phyloP scores from a whole-genome alignment of 805 yeast genomes.

The Wickerhamiella galacta region DNA sequence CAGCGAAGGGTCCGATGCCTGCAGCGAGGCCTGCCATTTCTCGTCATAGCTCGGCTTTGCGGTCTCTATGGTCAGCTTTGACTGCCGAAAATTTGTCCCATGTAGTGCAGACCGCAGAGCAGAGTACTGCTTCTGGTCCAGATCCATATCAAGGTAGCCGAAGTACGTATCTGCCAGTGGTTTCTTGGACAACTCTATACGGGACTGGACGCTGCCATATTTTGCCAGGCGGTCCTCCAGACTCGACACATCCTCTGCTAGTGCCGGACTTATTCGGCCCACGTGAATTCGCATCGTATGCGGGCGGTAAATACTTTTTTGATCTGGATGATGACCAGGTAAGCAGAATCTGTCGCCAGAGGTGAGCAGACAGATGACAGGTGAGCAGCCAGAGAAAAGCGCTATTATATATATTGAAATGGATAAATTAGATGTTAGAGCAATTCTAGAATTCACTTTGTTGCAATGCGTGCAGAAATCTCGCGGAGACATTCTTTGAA shows the following conservation, averaged over 20 bases:
- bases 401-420: no score
- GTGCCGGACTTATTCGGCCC: conserved; percentile 44
- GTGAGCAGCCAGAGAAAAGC: no score
- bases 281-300: conserved; percentile 44
- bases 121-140: conserved; percentile 29
- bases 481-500: conserved; percentile 13
- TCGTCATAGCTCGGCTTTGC: conserved; percentile 43
- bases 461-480: conserved; percentile 18
- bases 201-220: conserved; percentile 38
- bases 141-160: conserved; percentile 50
- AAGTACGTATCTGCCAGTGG: conserved; percentile 37
- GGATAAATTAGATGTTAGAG: no score
- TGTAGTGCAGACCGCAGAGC: conserved; percentile 42
- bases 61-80: conserved; percentile 38
- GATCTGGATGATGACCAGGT: no score
- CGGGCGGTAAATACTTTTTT: no score
- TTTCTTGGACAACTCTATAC: conserved; percentile 39
- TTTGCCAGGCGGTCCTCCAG: conserved; percentile 40
- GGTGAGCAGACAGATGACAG: no score
- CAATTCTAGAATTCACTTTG: no score
- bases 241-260: conserved; percentile 31
- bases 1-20: conserved; percentile 24
- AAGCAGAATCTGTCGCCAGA: no score
- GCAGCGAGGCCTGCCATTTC: conserved; percentile 30
- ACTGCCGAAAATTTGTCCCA: conserved; percentile 63